Evolutionary conservation across 129 eudicot species (phyloP), one percentile per base, ranked within the genome.

Genomic region (Ambrosia trifida): DNA sequence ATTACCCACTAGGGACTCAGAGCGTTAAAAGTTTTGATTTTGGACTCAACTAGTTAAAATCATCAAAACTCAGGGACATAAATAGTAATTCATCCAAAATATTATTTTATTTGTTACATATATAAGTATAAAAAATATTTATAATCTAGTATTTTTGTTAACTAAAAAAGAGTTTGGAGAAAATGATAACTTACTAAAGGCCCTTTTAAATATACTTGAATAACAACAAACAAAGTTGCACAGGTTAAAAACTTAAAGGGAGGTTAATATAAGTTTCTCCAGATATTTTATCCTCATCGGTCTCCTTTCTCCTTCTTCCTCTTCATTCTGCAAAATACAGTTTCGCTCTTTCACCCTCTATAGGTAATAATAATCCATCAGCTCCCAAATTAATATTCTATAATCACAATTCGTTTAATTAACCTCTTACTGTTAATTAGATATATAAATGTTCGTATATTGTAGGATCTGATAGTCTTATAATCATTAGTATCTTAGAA

Each of bases 301-400:
- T 63, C 64, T 49, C 64, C 38, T 57, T 36, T 30, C 63, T 56
- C 24, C 60, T 19, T 20, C 61, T 10, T 4, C 61, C 36, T 69
- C 69, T 13, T 53, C 72, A 30, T 24, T 24, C 82, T 66, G 57
- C 80, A 67, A 59, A 56, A 70, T 78, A 70, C 77, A 73, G 82
- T 78, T 78, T 78, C 63, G 66, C 61, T 8, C 19, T 31, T 47
- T 67, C 68, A 11, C 9, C 62, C 10, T 78, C 51, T 57, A 50
- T 53, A 78, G 82, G 82, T 78, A 20, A 72, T 13, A 24, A 77
- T 78, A 20, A 72, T 13, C n/a, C 61, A 24, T 78, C 64, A 18
- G 20, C 33, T 69, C 35, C n/a, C 49, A 40, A 18, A 41, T 71
- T 33, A 19, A 28, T 66, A 46, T 17, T 75, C 77, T 5, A 62